phyloP scores from a whole-genome alignment of 2,329 filamentous ascomycete genomes.

The Fusarium sp. region DNA sequence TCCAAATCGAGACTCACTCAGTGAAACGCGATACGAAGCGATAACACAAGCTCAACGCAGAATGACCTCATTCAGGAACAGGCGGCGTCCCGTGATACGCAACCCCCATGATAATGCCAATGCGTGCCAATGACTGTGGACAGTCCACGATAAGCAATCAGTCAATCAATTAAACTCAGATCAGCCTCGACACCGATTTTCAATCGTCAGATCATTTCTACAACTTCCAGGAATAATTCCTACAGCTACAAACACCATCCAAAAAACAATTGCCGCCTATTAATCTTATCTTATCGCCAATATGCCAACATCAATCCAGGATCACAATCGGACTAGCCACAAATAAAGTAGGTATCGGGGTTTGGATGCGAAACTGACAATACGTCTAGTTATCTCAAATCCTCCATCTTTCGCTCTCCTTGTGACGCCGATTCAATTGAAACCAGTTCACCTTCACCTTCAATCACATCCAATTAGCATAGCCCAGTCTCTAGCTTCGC shows the following conservation, averaged over 20 bases:
- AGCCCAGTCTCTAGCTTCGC: slow-evolving; percentile 20
- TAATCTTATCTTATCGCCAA: not conserved
- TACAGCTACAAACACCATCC: slow-evolving; percentile 11
- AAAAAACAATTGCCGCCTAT: slow-evolving; percentile 1
- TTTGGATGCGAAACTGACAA: slow-evolving; percentile 33
- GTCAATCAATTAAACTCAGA: slow-evolving; percentile 14
- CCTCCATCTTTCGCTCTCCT: not conserved
- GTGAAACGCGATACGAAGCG: slow-evolving; percentile 17
- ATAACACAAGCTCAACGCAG: slow-evolving; percentile 16
- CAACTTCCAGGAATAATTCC: slow-evolving; percentile 14
- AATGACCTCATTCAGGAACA: slow-evolving; percentile 36
- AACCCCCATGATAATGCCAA: slow-evolving; percentile 15
- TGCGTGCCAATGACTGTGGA: not conserved
- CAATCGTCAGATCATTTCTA: not conserved
- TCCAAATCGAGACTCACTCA: slow-evolving; percentile 2
- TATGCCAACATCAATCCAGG: not conserved
- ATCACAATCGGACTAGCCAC: not conserved
- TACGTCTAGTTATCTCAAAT: slow-evolving; percentile 13
- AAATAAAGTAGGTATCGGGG: slow-evolving; percentile 36
- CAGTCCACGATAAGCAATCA: slow-evolving; percentile 4
- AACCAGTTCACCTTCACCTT: not conserved
- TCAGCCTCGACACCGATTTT: not conserved
- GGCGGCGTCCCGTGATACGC: slow-evolving; percentile 27
- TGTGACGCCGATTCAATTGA: slow-evolving; percentile 12
- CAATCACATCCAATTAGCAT: slow-evolving; percentile 26